phyloP scores from a whole-genome alignment of 1,284 basidiomycete species.

The Phellinidium pouzarii region DNA sequence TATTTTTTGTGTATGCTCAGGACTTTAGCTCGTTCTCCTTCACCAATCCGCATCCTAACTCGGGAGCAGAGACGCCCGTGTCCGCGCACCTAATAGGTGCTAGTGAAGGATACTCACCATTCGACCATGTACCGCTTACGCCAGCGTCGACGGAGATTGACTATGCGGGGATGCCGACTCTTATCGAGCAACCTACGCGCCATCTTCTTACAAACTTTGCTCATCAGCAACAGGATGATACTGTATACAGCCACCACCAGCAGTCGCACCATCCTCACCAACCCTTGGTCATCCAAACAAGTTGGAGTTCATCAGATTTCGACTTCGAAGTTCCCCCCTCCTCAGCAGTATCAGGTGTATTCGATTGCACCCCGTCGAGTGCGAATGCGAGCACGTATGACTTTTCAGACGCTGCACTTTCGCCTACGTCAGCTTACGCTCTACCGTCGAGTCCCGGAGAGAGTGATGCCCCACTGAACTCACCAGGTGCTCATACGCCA shows the following conservation, averaged over 20 bases:
- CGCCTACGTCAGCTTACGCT: background rate
- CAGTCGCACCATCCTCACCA: background rate
- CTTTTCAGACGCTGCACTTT: background rate
- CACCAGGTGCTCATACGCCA: background rate
- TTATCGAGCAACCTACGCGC: slow-evolving; percentile 2
- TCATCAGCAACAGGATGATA: background rate
- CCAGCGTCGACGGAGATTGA: background rate
- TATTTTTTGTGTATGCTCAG: slow-evolving; percentile 21
- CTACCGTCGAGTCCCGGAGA: background rate
- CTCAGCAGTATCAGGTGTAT: background rate
- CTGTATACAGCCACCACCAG: background rate
- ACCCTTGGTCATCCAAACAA: background rate
- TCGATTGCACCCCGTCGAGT: background rate
- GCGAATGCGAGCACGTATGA: background rate
- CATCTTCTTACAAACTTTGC: background rate
- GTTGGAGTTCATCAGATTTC: background rate
- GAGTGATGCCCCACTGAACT: background rate
- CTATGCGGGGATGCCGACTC: slow-evolving; percentile 4
- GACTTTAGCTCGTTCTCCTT: slow-evolving; percentile 47
- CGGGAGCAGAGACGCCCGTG: background rate
- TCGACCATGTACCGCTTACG: background rate
- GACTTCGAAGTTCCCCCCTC: background rate
- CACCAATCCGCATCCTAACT: slow-evolving; percentile 5
- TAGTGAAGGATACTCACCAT: slow-evolving; percentile 1
- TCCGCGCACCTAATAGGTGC: background rate